These are phyloP conservation scores for Fusarium incarnatum DNA, from an alignment of 2,329 filamentous ascomycete genomes.

Conservation along the genomic window DNA sequence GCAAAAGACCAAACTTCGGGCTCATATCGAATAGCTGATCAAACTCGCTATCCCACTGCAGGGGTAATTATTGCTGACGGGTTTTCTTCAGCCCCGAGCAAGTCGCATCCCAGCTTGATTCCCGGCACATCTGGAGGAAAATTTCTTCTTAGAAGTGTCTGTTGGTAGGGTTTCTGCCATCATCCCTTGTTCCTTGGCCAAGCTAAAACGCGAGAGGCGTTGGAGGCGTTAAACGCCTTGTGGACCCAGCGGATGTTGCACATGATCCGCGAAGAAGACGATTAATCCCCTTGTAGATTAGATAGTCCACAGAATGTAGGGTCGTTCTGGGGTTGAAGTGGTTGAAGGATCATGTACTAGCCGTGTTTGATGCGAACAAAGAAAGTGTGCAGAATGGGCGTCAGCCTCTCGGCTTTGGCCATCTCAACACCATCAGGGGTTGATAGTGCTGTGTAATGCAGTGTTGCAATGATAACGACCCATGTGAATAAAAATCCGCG, in stretches of 20 bases:
- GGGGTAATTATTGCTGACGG: neutral
- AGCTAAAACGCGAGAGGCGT: slow-evolving; percentile 45
- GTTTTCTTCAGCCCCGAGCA: neutral
- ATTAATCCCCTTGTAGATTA: slow-evolving; percentile 46
- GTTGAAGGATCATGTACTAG: slow-evolving; percentile 35
- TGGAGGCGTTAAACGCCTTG: slow-evolving; percentile 49
- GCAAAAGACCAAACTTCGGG: neutral
- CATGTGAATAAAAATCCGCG: slow-evolving; percentile 24
- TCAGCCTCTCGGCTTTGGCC: slow-evolving; percentile 7
- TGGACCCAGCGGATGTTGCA: slow-evolving; percentile 49
- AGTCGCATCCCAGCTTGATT: slow-evolving; percentile 30
- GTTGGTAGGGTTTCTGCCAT: slow-evolving; percentile 38
- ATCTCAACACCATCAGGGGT: slow-evolving; percentile 13
- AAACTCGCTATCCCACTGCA: neutral
- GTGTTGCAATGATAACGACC: neutral
- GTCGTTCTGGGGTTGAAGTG: slow-evolving; percentile 27
- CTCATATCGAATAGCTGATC: neutral
- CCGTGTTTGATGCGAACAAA: slow-evolving; percentile 15
- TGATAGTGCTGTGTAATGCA: neutral
- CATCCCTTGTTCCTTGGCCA: slow-evolving; percentile 35
- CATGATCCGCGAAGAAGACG: slow-evolving; percentile 46
- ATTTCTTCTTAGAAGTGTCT: slow-evolving; percentile 31
- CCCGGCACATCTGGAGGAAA: slow-evolving; percentile 36
- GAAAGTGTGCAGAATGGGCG: slow-evolving; percentile 15
- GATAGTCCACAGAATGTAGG: slow-evolving; percentile 36